Percentiles rank a stretch among this genome's conserved stretches.
phyloP scores from a whole-genome alignment of 129 eudicot genomes.

The Chrysanthemum lavandulifolium region DNA sequence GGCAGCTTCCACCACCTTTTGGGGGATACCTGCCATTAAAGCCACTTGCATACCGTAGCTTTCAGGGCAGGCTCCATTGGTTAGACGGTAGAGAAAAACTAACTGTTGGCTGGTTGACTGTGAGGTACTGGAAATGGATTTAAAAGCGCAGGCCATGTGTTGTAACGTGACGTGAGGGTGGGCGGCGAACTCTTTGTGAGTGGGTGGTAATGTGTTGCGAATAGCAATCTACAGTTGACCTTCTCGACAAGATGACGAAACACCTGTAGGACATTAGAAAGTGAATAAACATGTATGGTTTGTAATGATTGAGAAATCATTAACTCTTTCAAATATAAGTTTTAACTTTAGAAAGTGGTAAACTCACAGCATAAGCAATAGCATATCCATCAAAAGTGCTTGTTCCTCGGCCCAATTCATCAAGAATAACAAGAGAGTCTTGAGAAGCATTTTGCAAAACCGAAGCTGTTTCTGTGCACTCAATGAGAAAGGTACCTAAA shows the following conservation, averaged over 20 bases:
- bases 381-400: constrained; percentile 98
- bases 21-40: too few species aligned
- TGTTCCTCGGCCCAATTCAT: constrained; percentile 97
- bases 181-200: constrained; percentile 51
- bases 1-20: too few species aligned
- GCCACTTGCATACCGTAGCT: constrained; percentile 78
- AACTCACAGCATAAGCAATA: constrained; percentile 93
- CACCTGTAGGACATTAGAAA: constrained; percentile 44
- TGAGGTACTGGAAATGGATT: too few species aligned
- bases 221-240: constrained; percentile 80
- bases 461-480: constrained; percentile 95
- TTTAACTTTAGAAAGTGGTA: background rate
- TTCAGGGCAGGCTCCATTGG: constrained; percentile 82
- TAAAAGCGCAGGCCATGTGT: too few species aligned
- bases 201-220: constrained; percentile 96
- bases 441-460: constrained; percentile 82
- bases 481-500: constrained; percentile 89
- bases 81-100: too few species aligned
- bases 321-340: background rate
- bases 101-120: too few species aligned
- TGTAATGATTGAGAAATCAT: background rate
- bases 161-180: too few species aligned
- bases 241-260: constrained; percentile 91
- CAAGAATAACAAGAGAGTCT: constrained; percentile 91
- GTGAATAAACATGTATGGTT: background rate